A percentile compares a stretch with the other conserved stretches of the same genome.
These are phyloP conservation scores for Ichthyophthirius multifiliis DNA, from an alignment of 169 alveolate species.

Conservation along the genomic window DNA sequence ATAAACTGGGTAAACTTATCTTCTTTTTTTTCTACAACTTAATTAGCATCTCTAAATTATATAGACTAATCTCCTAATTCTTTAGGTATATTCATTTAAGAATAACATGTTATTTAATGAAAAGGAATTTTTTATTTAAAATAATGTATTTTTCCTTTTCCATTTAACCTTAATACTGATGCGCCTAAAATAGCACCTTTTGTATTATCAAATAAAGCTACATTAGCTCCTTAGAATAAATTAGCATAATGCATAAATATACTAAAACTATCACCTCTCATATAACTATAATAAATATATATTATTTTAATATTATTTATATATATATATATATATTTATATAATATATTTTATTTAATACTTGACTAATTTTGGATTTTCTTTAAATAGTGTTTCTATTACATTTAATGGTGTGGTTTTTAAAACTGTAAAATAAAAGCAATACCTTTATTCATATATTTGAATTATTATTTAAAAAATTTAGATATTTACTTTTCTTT, in stretches of 20 bases:
- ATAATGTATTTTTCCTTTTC: background rate
- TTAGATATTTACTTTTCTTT: background rate
- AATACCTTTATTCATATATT: background rate
- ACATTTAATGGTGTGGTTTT: conserved; percentile 1
- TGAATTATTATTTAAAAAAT: background rate
- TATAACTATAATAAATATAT: background rate
- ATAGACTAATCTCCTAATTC: background rate
- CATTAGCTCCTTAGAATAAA: background rate
- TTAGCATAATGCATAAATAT: conserved; percentile 6
- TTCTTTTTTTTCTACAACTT: background rate
- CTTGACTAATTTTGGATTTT: background rate
- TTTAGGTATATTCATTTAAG: background rate
- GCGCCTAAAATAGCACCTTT: background rate
- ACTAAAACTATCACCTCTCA: conserved; percentile 4
- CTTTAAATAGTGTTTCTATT: background rate
- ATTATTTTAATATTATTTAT: background rate
- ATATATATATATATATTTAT: background rate
- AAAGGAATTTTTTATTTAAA: background rate
- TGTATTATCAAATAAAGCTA: background rate
- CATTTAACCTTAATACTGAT: background rate
- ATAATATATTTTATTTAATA: background rate
- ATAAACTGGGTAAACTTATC: conserved; percentile 6
- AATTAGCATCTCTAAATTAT: background rate
- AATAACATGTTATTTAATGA: background rate
- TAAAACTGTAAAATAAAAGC: background rate